Evolutionary conservation across 2,329 filamentous ascomycete genomes (phyloP).

Genomic region (Stagonosporopsis chrysanthemi): DNA sequence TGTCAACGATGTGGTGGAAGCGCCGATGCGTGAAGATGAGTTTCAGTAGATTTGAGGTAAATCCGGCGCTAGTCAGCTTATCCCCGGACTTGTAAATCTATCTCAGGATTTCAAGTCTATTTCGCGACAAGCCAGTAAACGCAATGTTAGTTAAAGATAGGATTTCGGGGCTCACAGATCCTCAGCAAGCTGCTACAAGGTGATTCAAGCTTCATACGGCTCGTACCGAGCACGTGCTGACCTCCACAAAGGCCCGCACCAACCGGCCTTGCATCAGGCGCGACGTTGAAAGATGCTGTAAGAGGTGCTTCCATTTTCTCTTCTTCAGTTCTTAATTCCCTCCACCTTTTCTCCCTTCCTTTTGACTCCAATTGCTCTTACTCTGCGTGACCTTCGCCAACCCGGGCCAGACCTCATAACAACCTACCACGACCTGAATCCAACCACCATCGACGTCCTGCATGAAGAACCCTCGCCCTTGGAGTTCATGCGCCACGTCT

Average conservation of each 20-base stretch:
- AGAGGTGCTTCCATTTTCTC: conserved; percentile 42
- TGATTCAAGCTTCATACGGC: conserved; percentile 1
- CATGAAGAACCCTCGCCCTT: conserved; percentile 72
- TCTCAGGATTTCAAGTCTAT: background rate
- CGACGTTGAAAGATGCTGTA: conserved; percentile 43
- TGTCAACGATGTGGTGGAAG: background rate
- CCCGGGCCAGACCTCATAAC: conserved; percentile 60
- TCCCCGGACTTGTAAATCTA: conserved; percentile 13
- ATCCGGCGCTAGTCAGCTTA: conserved; percentile 32
- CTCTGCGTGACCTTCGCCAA: background rate
- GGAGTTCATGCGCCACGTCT: conserved; percentile 81
- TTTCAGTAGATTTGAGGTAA: conserved; percentile 6
- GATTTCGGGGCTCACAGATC: conserved; percentile 28
- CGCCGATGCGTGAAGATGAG: conserved; percentile 6
- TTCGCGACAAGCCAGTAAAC: background rate
- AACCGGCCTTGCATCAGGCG: conserved; percentile 35
- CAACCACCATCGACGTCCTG: conserved; percentile 66
- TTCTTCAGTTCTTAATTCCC: background rate
- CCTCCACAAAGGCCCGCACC: conserved; percentile 36
- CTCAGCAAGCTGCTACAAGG: conserved; percentile 28
- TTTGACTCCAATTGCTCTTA: background rate
- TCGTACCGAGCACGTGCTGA: background rate
- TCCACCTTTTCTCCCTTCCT: background rate
- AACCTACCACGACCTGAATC: conserved; percentile 78
- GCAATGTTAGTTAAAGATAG: conserved; percentile 29